Percentiles rank a stretch among this genome's conserved stretches.
These are phyloP conservation scores for Epichloe elymi DNA, from an alignment of 2,329 filamentous ascomycete species.

Conservation along the genomic window DNA sequence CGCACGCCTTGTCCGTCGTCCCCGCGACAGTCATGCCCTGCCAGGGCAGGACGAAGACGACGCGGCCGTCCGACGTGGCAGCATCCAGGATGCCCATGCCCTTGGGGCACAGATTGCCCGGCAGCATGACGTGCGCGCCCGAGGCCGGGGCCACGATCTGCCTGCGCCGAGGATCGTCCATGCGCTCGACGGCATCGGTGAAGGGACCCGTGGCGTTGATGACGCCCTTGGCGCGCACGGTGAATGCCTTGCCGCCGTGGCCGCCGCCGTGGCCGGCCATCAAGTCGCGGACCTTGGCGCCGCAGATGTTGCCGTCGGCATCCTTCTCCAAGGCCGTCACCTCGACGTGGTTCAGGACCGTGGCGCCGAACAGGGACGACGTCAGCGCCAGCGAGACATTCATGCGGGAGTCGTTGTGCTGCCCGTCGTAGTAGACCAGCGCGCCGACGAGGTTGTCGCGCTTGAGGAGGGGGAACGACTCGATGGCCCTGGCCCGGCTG, in stretches of 20 bases:
- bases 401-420: slow-evolving; percentile 81
- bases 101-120: slow-evolving; percentile 63
- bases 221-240: slow-evolving; percentile 64
- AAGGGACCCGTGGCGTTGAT: slow-evolving; percentile 80
- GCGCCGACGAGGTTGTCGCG: slow-evolving; percentile 62
- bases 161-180: slow-evolving; percentile 57
- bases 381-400: slow-evolving; percentile 74
- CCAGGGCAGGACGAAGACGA: slow-evolving; percentile 82
- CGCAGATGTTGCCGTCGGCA: slow-evolving; percentile 51
- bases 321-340: slow-evolving; percentile 65
- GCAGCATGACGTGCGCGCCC: slow-evolving; percentile 72
- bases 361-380: slow-evolving; percentile 66
- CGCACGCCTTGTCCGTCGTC: slow-evolving; percentile 64
- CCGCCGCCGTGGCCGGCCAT: slow-evolving; percentile 42
- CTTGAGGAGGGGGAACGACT: slow-evolving; percentile 67
- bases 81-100: slow-evolving; percentile 77
- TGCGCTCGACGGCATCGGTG: slow-evolving; percentile 64
- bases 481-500: slow-evolving; percentile 62
- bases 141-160: slow-evolving; percentile 71
- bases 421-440: slow-evolving; percentile 76
- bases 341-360: slow-evolving; percentile 69
- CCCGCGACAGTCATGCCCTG: slow-evolving; percentile 77
- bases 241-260: slow-evolving; percentile 46
- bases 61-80: slow-evolving; percentile 68
- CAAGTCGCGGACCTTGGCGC: slow-evolving; percentile 42